Conservation (phyloP, 2,329 filamentous ascomycete species). For the Microdochium trichocladiopsis region DNA sequence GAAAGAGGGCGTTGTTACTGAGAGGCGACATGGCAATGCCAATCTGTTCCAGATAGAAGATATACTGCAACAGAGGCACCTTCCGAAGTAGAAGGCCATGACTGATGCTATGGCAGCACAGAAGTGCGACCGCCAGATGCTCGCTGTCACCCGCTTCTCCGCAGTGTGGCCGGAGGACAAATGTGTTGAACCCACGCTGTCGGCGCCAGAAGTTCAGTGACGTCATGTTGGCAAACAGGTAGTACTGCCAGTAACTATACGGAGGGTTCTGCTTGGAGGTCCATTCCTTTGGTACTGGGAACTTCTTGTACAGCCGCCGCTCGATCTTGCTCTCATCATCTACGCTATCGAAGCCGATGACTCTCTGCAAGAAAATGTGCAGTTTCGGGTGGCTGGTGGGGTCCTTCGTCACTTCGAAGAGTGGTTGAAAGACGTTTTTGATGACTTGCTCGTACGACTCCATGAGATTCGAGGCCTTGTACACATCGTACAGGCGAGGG, state of each 20-base stretch:
- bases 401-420: conserved; percentile 90
- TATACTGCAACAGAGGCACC: conserved; percentile 88
- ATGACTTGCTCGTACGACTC: conserved; percentile 85
- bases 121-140: conserved; percentile 82
- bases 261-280: conserved; percentile 90
- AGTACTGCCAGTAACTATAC: conserved; percentile 99
- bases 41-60: conserved; percentile 97
- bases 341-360: conserved; percentile 95
- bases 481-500: conserved; percentile 90
- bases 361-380: conserved; percentile 87
- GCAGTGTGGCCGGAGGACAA: conserved; percentile 86
- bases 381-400: conserved; percentile 84
- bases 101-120: conserved; percentile 95
- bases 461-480: conserved; percentile 84
- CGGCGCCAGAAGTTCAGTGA: conserved; percentile 91
- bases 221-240: conserved; percentile 87
- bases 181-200: conserved; percentile 90
- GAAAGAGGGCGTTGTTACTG: conserved; percentile 93
- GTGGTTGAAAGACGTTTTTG: conserved; percentile 82
- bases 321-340: conserved; percentile 98
- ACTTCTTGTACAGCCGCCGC: conserved; percentile 89
- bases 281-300: conserved; percentile 85
- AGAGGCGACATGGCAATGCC: conserved; percentile 99
- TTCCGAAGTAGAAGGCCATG: conserved; percentile 90
- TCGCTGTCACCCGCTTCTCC: conserved; percentile 96